These are phyloP conservation scores for Cajanus cajan DNA, from an alignment of 306 rosid species.

Conservation along the genomic window DNA sequence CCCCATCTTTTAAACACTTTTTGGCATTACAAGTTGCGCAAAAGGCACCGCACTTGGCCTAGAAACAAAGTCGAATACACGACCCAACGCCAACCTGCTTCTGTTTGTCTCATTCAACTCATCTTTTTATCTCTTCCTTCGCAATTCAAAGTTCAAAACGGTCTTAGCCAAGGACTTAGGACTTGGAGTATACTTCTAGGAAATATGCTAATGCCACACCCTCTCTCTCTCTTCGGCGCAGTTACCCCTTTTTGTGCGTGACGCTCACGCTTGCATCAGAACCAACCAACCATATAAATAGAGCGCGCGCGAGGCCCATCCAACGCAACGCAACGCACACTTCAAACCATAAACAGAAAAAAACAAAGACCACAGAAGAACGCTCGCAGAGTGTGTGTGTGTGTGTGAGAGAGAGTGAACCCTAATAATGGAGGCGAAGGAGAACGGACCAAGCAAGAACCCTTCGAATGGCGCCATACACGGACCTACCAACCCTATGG, in stretches of 20 bases:
- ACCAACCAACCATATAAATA: slow-evolving; percentile 1
- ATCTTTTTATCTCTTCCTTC: neutral
- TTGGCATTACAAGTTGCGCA: too few relatives aligned
- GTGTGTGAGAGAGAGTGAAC: neutral
- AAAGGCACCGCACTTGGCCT: too few relatives aligned
- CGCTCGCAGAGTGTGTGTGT: neutral
- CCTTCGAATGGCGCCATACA: slow-evolving; percentile 36
- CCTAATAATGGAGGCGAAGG: slow-evolving; percentile 50
- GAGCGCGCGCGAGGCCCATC: slow-evolving; percentile 29
- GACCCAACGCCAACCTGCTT: too few relatives aligned
- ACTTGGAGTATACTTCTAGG: neutral
- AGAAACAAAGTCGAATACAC: too few relatives aligned
- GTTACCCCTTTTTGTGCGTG: neutral
- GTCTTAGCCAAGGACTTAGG: neutral
- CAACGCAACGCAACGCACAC: neutral
- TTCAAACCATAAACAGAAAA: neutral
- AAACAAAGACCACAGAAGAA: neutral
- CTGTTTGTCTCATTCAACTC: neutral
- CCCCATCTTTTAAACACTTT: too few relatives aligned
- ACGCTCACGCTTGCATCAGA: neutral
- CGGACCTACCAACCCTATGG: slow-evolving; percentile 94
- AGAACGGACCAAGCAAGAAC: slow-evolving; percentile 53
- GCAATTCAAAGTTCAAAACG: neutral
- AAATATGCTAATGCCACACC: neutral
- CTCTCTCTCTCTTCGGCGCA: neutral